phyloP scores from a whole-genome alignment of 2,329 filamentous ascomycete genomes.

The Trichophyton mentagrophytes region DNA sequence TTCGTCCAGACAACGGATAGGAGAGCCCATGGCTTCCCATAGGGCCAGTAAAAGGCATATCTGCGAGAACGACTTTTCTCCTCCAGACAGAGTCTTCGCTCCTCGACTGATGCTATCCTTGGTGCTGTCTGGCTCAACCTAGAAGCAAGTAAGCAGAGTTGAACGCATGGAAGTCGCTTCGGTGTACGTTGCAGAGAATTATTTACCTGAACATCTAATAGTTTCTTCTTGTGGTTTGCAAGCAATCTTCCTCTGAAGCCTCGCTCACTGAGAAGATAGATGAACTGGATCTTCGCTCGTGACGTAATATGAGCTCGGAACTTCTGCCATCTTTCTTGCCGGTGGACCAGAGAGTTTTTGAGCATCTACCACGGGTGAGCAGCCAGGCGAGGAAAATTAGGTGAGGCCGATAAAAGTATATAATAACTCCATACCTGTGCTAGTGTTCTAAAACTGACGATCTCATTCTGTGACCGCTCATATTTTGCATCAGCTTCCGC shows the following conservation, averaged over 20 bases:
- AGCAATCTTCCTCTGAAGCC: conserved; percentile 72
- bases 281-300: conserved; percentile 75
- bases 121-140: conserved; percentile 56
- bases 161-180: background rate
- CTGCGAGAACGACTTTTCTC: conserved; percentile 95
- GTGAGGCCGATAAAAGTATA: background rate
- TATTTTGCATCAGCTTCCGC: conserved; percentile 26
- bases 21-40: conserved; percentile 97
- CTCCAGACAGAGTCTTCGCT: conserved; percentile 85
- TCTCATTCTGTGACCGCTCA: conserved; percentile 25
- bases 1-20: conserved; percentile 87
- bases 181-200: background rate
- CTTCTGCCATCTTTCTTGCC: conserved; percentile 61
- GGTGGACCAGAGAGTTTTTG: conserved; percentile 51
- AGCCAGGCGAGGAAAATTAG: conserved; percentile 3
- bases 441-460: conserved; percentile 27
- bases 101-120: conserved; percentile 59
- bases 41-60: conserved; percentile 85
- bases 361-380: conserved; percentile 29
- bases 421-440: conserved; percentile 24
- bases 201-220: conserved; percentile 60
- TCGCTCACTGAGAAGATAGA: conserved; percentile 76
- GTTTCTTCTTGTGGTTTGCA: conserved; percentile 61
- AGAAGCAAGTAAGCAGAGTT: background rate
- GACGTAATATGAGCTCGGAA: conserved; percentile 79